Base-by-base conservation (phyloP, 2,329 filamentous ascomycete genomes). In the Arthroderma sp. region DNA sequence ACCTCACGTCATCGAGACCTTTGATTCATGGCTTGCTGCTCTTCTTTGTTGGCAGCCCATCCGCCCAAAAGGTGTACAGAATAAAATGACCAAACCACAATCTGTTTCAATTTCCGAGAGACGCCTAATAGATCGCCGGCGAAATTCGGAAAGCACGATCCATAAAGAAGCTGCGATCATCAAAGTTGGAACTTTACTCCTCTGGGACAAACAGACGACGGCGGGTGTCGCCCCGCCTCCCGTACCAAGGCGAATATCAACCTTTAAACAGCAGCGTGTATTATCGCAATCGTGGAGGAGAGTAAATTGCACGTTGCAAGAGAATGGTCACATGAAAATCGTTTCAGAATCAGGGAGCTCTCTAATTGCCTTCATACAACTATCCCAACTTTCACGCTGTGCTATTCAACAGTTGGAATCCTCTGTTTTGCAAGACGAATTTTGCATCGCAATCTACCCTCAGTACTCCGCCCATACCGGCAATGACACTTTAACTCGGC, bases 371-470 rank as follows among this genome's bases (percentile, higher is more conserved):
- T 77, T 87, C 39, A 83, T 96, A 43, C 86, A 94, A 55, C 72
- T 98, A 4, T 85, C 86, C 8, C 85, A 94, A 55, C 71, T 98
- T 5, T 91, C 87, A 11, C 78, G 91, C 44, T 91, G 83, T 60
- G 86, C 89, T 6, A 81, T 98, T 43, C 91, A 98, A 61, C 79
- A 88, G 54, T 71, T 98, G 42, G 86, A 96, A 61, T 78, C 80
- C 43, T 94, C 88, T 4, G 89, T 98, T 6, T 66, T 98, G 36
- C 86, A 94, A 51, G 85, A 91, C 61, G 86, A 95, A 48, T 91
- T 85, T 58, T 96, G 88, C 66, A 84, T 98, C 50, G 88, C 85
- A 43, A 89, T 98, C 39, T 95, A 95, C 57, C 89, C 91, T 10
- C 88, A 89, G 50, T 96, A 98, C 63, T 80, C 85, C 1, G 74